Base-by-base conservation (phyloP, 169 alveolate species). In the Plasmodium vinckei region DNA sequence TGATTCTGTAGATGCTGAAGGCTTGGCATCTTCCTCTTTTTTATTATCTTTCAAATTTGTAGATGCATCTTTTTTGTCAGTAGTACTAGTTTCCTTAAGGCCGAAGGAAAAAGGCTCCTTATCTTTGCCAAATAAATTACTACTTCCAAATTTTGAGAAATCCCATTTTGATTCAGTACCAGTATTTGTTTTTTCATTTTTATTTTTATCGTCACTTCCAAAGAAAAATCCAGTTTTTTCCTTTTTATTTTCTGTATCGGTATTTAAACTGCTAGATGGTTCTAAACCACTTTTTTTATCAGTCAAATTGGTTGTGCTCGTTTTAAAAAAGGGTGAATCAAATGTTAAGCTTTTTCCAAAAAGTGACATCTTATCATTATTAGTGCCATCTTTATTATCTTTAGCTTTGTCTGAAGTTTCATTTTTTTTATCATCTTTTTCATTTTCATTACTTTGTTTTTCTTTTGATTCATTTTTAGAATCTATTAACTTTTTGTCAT, bases 251-350 rank as follows among this genome's bases (percentile, higher is more conserved):
- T 46, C 25, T 15, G 39, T 47, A 54, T n/a, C 47, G 3, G 57
- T 57, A 13, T 56, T 39, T n/a, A 54, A 56, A 72, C 25, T 42
- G 44, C 27, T 77, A 51, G 25, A 17, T 57, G 33, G 21, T 25
- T 39, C 27, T 51, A 33, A 33, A 33, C 19, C 23, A 51, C 44
- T 77, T 77, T 63, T 44, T 59, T 19, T 61, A 44, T 23, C 67
- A 49, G 42, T 27, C 4, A 53, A n/a, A 15, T 27, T 71, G 10
- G 49, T 6, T 70, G 68, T 25, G 33, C 33, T 51, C 1, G 17
- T 9, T 71, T 77, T 77, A 27, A 64, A 61, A 42, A 77, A 5
- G n/a, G 88, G 27, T 1, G 73, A 63, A 25, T 69, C 49, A 21
- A 77, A 63, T 21, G 33, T 61, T 9, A 75, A 49, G 51, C 27